A percentile compares a stretch with the other conserved stretches of the same genome.
phyloP scores from a whole-genome alignment of 306 rosid species.

The Vigna hirtella region DNA sequence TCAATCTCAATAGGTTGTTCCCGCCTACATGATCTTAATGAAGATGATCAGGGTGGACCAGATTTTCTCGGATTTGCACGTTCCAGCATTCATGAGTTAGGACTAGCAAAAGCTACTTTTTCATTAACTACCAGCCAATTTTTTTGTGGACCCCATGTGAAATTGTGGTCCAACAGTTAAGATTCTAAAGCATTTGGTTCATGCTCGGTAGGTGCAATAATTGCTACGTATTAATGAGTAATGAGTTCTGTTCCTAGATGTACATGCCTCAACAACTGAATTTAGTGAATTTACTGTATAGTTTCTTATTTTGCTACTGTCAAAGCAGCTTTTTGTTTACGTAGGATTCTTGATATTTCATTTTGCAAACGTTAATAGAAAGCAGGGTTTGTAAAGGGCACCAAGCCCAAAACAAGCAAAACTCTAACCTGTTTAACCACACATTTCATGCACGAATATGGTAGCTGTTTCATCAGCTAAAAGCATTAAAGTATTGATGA shows the following conservation, averaged over 20 bases:
- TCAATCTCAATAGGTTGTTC: constrained; percentile 92
- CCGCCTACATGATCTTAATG: constrained; percentile 71
- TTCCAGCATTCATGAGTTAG: constrained; percentile 5
- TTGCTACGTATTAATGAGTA: neutral
- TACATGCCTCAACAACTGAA: constrained; percentile 13
- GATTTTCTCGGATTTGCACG: constrained; percentile 37
- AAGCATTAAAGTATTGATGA: neutral
- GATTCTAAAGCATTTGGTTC: constrained; percentile 38
- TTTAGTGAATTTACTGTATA: constrained; percentile 26
- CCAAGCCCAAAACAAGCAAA: neutral
- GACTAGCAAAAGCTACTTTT: constrained; percentile 43
- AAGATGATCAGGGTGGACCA: neutral
- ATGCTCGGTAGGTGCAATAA: constrained; percentile 42
- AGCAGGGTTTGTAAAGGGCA: neutral
- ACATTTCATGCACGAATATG: neutral
- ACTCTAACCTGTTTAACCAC: neutral
- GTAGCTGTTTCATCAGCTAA: neutral
- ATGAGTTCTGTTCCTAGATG: constrained; percentile 18
- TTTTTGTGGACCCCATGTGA: constrained; percentile 43
- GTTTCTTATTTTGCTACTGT: neutral
- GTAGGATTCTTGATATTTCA: neutral
- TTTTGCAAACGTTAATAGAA: neutral
- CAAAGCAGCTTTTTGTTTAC: neutral
- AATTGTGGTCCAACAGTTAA: constrained; percentile 40
- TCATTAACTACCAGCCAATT: constrained; percentile 37